A percentile compares a stretch with the other conserved stretches of the same genome.
Evolutionary conservation across 2,329 filamentous ascomycete genomes (phyloP).

Genomic region (Ophiosphaerella korrae): DNA sequence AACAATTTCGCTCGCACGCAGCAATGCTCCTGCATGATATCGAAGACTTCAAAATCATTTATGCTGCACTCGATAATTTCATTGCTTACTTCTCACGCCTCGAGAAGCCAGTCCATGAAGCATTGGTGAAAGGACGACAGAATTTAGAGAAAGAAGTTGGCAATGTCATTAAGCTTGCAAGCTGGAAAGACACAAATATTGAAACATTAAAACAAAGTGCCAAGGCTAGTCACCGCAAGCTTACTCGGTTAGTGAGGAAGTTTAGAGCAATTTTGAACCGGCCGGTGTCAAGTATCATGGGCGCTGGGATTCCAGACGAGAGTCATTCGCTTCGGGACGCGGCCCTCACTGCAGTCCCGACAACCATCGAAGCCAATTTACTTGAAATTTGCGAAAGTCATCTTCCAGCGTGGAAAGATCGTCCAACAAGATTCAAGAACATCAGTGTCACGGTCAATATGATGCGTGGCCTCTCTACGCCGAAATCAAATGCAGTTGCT

Average conservation of each 20-base stretch:
- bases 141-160: slow-evolving; percentile 90
- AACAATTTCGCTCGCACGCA: slow-evolving; percentile 67
- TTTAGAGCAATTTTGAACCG: slow-evolving; percentile 81
- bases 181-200: slow-evolving; percentile 98
- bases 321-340: slow-evolving; percentile 9
- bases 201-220: slow-evolving; percentile 87
- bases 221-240: slow-evolving; percentile 84
- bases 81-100: slow-evolving; percentile 76
- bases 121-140: slow-evolving; percentile 69
- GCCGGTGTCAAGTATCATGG: slow-evolving; percentile 67
- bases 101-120: slow-evolving; percentile 66
- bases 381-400: slow-evolving; percentile 26
- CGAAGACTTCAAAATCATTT: slow-evolving; percentile 57
- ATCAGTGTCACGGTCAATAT: slow-evolving; percentile 70
- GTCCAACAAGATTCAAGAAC: slow-evolving; percentile 72
- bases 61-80: slow-evolving; percentile 74
- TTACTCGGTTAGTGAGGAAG: slow-evolving; percentile 89
- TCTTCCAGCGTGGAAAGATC: slow-evolving; percentile 44
- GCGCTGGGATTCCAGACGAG: slow-evolving; percentile 39
- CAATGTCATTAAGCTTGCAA: slow-evolving; percentile 88
- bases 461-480: slow-evolving; percentile 69
- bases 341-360: slow-evolving; percentile 16
- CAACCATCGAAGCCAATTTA: slow-evolving; percentile 16
- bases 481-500: slow-evolving; percentile 59
- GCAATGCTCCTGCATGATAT: slow-evolving; percentile 63